Evolutionary conservation across 176 grass and related monocot genomes (phyloP), one percentile per base, ranked within the genome.

Genomic region (Aegilops speltoides): DNA sequence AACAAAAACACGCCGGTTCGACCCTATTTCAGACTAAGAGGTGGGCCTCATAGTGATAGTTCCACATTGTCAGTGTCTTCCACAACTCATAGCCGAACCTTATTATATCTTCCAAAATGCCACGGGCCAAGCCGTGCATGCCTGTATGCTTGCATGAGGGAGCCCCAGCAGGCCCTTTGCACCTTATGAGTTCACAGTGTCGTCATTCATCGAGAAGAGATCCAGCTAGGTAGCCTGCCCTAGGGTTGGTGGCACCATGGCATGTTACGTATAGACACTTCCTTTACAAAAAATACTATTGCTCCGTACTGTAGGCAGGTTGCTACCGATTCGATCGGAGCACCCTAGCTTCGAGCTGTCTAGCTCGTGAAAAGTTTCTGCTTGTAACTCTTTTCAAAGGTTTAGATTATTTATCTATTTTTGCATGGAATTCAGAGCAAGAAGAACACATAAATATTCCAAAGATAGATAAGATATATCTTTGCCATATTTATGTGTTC

Each of bases 181-280:
- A 80, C 59, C 68, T 75, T 75, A 82, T 90, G 83, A 70, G 72
- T 82, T 34, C 77, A 89, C 43, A 48, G 64, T 90, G 88, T 86
- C 88, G 80, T 87, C 89, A 87, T 90, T 56, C 74, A 66, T 90
- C 54, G 29, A 72, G 40, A 83, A 65, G 25, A 84, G 8, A 75
- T 73, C 16, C 64, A 63, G 45, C 37, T 82, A 77, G 28, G 48
- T 82, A 63, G 79, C 15, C 56, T 3, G 56, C 56, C 56, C 56
- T 59, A 59, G 56, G 20, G 56, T 59, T 59, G 43, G 68, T 59
- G 43, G 66, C 37, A 68, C n/a, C 80, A 78, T 78, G 32, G 20
- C 50, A 77, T 79, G 22, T 26, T 75, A 73, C 31, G 61, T 43
- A 28, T 15, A 16, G 28, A 88, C 28, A 14, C 22, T 37, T 77